Evolutionary conservation across 306 rosid species (phyloP), one percentile per base, ranked within the genome.

Genomic region (Urtica urens): DNA sequence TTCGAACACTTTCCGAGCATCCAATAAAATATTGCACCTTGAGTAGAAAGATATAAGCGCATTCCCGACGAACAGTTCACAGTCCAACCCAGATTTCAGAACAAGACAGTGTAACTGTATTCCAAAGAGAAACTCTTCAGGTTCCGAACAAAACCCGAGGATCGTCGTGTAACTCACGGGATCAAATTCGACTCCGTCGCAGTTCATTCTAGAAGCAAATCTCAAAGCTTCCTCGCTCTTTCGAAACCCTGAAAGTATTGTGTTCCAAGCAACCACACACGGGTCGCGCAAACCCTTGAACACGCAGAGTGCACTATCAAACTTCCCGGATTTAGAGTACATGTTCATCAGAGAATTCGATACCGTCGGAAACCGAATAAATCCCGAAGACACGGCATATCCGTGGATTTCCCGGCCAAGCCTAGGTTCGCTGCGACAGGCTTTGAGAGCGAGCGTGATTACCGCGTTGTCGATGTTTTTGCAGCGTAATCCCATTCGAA

Each of bases 241-340:
- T 30, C 48, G 59, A 62, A 75, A 87, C 42, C 94, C 92, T 0
- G 92, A 78, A 58, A 87, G 94, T 19, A 87, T 28, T 9, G 93
- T 87, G 59, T 87, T 87, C 94, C 94, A 87, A 59, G 96, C 80
- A 60, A 87, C 87, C 18, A 73, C 55, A 51, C 80, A 84, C 38
- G 72, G 79, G 61, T 42, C 23, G 49, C 53, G 62, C 74, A 87
- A 53, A 59, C 43, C 69, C 61, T 73, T 70, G 35, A 82, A 87
- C 23, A 87, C 58, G 61, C 51, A 7, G 62, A 77, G 53, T 34
- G 87, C 77, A 26, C 28, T 51, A 7, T 57, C 61, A 5, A 79
- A 64, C 7, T 62, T 59, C 52, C 84, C 79, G 30, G 82, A 69
- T 57, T 72, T 77, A 33, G 66, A 68, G 57, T 87, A 87, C 96